Conservation (phyloP, 75 land plant species). For the Cunninghamia lanceolata region DNA sequence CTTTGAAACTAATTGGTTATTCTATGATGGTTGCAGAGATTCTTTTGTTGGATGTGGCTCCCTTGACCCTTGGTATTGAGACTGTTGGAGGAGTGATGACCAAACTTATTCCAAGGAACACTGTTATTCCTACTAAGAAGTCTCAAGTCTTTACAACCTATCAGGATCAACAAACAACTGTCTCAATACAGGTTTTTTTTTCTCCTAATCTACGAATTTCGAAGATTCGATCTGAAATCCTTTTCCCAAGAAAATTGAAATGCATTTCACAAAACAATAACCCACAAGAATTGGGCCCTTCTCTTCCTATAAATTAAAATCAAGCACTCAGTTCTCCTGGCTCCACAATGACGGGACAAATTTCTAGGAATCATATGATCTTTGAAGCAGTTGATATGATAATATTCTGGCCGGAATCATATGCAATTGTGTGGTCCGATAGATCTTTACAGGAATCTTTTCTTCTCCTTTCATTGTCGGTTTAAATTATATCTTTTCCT, state of each 20-base stretch:
- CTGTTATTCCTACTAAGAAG: conserved; percentile 64
- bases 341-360: neutral
- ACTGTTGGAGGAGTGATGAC: conserved; percentile 75
- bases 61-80: conserved; percentile 70
- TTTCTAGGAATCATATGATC: too few species aligned
- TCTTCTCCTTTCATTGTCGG: neutral
- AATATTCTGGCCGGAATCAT: neutral
- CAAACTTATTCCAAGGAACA: conserved; percentile 62
- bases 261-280: neutral
- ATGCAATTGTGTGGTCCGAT: neutral
- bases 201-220: neutral
- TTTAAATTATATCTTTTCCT: neutral
- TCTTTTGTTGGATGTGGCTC: conserved; percentile 70
- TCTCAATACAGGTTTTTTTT: conserved; percentile 56
- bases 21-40: conserved; percentile 21
- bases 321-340: neutral
- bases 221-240: neutral
- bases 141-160: conserved; percentile 74
- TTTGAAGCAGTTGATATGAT: neutral
- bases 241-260: neutral
- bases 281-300: too few species aligned
- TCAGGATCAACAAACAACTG: conserved; percentile 75
- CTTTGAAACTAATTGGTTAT: neutral
- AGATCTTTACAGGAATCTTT: neutral
- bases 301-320: neutral